Evolutionary conservation across 75 land plant species (phyloP).

Genomic region (Cupressus sempervirens): DNA sequence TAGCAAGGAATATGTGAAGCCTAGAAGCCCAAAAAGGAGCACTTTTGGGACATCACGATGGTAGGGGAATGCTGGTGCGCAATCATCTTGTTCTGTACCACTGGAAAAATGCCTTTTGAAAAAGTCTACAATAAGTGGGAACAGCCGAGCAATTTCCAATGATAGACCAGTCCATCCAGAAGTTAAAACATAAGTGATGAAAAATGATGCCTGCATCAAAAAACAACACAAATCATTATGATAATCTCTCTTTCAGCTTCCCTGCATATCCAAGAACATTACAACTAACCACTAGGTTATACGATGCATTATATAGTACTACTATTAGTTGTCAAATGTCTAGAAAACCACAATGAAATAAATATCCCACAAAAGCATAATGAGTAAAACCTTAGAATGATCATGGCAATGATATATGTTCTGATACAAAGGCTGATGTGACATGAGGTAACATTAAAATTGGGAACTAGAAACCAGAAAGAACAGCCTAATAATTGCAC

Average conservation of each 20-base stretch:
- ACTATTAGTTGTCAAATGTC: neutral
- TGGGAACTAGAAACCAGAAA: neutral
- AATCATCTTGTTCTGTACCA: conserved; percentile 26
- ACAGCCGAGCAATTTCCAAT: conserved; percentile 56
- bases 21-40: conserved; percentile 77
- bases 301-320: neutral
- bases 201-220: conserved; percentile 61
- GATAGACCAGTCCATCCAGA: conserved; percentile 87
- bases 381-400: neutral
- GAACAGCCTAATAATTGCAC: neutral
- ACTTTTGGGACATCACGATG: conserved; percentile 71
- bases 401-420: neutral
- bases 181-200: conserved; percentile 88
- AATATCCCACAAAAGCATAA: neutral
- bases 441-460: neutral
- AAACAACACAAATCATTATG: neutral
- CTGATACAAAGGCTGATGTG: neutral
- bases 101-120: conserved; percentile 20
- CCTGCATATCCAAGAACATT: neutral
- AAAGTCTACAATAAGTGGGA: conserved; percentile 34
- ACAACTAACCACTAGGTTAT: neutral
- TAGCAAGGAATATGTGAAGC: conserved; percentile 72
- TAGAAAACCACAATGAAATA: neutral
- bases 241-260: neutral
- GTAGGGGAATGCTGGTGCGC: conserved; percentile 55